Base-by-base conservation (phyloP, 768 basidiomycete genomes). In the Auricularia sp. region DNA sequence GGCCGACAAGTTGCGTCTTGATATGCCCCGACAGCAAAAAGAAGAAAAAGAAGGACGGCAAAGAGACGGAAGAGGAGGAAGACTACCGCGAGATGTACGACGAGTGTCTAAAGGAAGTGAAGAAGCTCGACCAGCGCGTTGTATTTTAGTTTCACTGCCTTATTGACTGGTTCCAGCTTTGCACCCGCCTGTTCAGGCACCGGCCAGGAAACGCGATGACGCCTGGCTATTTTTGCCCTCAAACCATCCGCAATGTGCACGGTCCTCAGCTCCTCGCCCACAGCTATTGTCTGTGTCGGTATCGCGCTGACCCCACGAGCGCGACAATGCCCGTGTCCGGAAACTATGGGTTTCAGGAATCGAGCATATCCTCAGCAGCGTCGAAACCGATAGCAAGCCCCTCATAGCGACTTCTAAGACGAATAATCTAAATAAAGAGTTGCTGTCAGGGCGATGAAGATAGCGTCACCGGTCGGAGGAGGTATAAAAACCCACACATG, bases 1-100 rank as follows among this genome's bases (percentile, higher is more conserved):
- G 97, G 69, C 96, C 97, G 39, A 99, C 97, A 61, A 96, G 93
- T 69, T 98, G 95, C 75, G 95, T 99, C 3, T 90, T 99, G 86
- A 81, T 98, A 62, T 94, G 90, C 74, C 90, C 91, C 1, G 80
- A 87, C 72, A 81, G 85, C 73, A 91, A 91, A 73, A 85, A 84
- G 74, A 89, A 86, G 72, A 73, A 75, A 59, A 68, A 68, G 64
- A 77, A 79, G 71, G 87, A 88, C 69, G 81, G 78, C 16, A 77
- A 74, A 3, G 78, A 78, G 61, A 75, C 74, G 56, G 87, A 83
- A 47, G 84, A 81, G 29, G 90, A 92, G 66, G 87, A 89, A 64
- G 95, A 97, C 71, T 96, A 91, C 76, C 82, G 82, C 73, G 90
- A 92, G 71, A 75, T 90, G 66, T 94, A 95, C 75, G 85, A 90